Percentiles rank a stretch among this genome's conserved stretches.
phyloP scores from a whole-genome alignment of 2,329 filamentous ascomycete species.

The Colletotrichum trifolii region DNA sequence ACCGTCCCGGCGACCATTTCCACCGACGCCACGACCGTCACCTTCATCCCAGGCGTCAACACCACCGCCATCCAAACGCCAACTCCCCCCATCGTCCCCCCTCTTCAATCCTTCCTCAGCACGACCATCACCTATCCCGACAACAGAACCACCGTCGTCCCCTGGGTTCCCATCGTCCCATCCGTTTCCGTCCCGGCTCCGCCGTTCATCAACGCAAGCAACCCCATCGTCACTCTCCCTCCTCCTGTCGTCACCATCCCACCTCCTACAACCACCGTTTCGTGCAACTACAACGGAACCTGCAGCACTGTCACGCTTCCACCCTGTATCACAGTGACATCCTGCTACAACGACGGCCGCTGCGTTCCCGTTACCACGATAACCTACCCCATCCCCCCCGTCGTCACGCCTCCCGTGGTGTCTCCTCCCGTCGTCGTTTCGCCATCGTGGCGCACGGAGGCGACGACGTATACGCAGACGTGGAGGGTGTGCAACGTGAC shows the following conservation, averaged over 20 bases:
- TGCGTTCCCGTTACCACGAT: conserved; percentile 1
- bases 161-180: conserved; percentile 8
- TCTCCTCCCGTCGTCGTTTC: not conserved
- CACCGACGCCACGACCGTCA: not conserved
- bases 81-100: not conserved
- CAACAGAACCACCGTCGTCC: conserved; percentile 15
- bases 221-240: not conserved
- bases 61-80: not conserved
- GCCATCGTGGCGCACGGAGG: no score
- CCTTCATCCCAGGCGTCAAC: not conserved
- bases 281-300: conserved; percentile 8
- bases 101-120: conserved; percentile 1
- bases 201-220: conserved; percentile 5
- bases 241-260: conserved; percentile 15
- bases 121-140: not conserved
- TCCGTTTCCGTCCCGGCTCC: not conserved
- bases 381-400: conserved; percentile 2
- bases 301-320: conserved; percentile 6
- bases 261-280: not conserved
- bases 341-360: conserved; percentile 6
- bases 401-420: not conserved
- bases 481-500: not conserved
- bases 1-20: not conserved
- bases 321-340: conserved; percentile 1
- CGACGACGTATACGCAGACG: not conserved